Evolutionary conservation across 306 rosid species (phyloP).

Genomic region (Vicia sativa): DNA sequence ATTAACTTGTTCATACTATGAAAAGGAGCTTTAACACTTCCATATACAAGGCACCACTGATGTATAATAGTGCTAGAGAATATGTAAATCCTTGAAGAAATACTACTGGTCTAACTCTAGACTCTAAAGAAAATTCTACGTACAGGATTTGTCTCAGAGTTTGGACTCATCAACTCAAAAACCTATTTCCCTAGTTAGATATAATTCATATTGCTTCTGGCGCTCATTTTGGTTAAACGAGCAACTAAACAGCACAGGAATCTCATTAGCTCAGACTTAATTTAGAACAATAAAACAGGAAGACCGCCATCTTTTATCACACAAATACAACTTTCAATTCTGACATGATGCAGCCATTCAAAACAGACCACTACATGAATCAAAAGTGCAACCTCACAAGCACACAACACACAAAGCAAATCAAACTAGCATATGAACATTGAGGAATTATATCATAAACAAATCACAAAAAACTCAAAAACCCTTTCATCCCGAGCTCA

Average conservation of each 20-base stretch:
- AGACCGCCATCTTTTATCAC: constrained; percentile 5
- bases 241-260: constrained; percentile 24
- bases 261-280: constrained; percentile 5
- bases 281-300: constrained; percentile 16
- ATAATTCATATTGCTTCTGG: constrained; percentile 10
- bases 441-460: constrained; percentile 6
- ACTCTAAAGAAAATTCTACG: constrained; percentile 20
- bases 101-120: constrained; percentile 12
- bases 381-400: constrained; percentile 20
- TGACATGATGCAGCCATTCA: not conserved
- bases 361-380: constrained; percentile 16
- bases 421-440: constrained; percentile 18
- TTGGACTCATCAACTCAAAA: constrained; percentile 8
- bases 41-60: constrained; percentile 23
- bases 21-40: constrained; percentile 29
- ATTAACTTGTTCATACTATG: constrained; percentile 11
- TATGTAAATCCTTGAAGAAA: constrained; percentile 30
- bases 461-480: constrained; percentile 29
- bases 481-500: not conserved
- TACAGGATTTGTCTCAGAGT: constrained; percentile 10
- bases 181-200: not conserved
- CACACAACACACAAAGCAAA: constrained; percentile 8
- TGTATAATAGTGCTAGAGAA: not conserved
- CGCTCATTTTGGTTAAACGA: not conserved
- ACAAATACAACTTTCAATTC: constrained; percentile 26